These are phyloP conservation scores for Mycosphaerelloides madeirae DNA, from an alignment of 2,329 filamentous ascomycete genomes.

Conservation along the genomic window DNA sequence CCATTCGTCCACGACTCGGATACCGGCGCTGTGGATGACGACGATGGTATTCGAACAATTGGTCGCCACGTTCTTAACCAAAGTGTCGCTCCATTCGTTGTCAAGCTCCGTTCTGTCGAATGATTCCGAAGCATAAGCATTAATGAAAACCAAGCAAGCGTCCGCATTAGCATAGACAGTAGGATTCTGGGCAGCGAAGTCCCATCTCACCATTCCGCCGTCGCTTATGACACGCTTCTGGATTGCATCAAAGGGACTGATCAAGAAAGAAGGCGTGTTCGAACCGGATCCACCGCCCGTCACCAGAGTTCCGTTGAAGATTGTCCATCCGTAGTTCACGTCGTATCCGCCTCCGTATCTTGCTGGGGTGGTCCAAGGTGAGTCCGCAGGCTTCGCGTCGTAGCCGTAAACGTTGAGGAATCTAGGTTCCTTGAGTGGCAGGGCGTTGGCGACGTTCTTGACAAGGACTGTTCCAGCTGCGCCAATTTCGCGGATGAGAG, in stretches of 20 bases:
- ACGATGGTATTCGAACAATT: slow-evolving; percentile 31
- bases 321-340: slow-evolving; percentile 34
- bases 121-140: slow-evolving; percentile 26
- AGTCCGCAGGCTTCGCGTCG: slow-evolving; percentile 29
- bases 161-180: slow-evolving; percentile 24
- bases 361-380: slow-evolving; percentile 36
- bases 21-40: slow-evolving; percentile 28
- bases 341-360: slow-evolving; percentile 38
- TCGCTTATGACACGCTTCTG: slow-evolving; percentile 19
- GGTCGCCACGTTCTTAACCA: slow-evolving; percentile 28
- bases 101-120: slow-evolving; percentile 26
- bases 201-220: slow-evolving; percentile 20
- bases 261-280: slow-evolving; percentile 16
- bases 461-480: slow-evolving; percentile 54
- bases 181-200: slow-evolving; percentile 25
- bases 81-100: slow-evolving; percentile 24
- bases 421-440: slow-evolving; percentile 47
- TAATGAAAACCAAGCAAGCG: slow-evolving; percentile 32
- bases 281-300: slow-evolving; percentile 18
- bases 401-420: slow-evolving; percentile 39
- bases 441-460: slow-evolving; percentile 58
- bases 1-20: slow-evolving; percentile 27
- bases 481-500: slow-evolving; percentile 39
- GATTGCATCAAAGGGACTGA: slow-evolving; percentile 22
- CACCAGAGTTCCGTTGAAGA: slow-evolving; percentile 19